Evolutionary conservation across 768 basidiomycete genomes (phyloP).

Genomic region (Leccinum subgranulosum): DNA sequence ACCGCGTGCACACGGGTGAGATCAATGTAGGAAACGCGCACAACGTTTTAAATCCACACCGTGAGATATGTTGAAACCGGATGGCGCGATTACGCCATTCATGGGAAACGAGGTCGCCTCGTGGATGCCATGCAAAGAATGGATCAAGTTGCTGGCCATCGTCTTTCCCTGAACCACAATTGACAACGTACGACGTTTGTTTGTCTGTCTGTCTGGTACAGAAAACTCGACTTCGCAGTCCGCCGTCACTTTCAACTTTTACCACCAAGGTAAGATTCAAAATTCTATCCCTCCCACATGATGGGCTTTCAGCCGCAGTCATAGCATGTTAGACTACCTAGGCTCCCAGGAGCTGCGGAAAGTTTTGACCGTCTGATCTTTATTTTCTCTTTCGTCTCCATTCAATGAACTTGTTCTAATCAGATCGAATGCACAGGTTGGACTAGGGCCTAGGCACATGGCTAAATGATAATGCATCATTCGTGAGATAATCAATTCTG

Average conservation of each 20-base stretch:
- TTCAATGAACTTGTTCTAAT: neutral
- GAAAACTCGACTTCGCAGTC: no score
- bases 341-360: slow-evolving; percentile 26
- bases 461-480: neutral
- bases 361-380: slow-evolving; percentile 1
- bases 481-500: neutral
- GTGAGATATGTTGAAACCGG: slow-evolving; percentile 13
- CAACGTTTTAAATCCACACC: slow-evolving; percentile 18
- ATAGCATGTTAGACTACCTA: slow-evolving; percentile 34
- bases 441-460: neutral
- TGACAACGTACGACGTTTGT: no score
- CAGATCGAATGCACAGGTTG: neutral
- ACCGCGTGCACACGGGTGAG: neutral
- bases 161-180: slow-evolving; percentile 3
- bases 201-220: neutral
- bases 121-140: slow-evolving; percentile 16
- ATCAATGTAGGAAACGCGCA: slow-evolving; percentile 8
- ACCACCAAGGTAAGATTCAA: neutral
- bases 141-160: neutral
- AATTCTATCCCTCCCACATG: neutral
- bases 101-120: slow-evolving; percentile 29
- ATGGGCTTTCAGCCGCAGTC: slow-evolving; percentile 24
- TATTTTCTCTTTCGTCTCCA: neutral
- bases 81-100: slow-evolving; percentile 23
- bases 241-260: no score